Percentiles rank a stretch among this genome's conserved stretches.
Evolutionary conservation across 1,284 basidiomycete genomes (phyloP).

Genomic region (Sporisorium exsertum): DNA sequence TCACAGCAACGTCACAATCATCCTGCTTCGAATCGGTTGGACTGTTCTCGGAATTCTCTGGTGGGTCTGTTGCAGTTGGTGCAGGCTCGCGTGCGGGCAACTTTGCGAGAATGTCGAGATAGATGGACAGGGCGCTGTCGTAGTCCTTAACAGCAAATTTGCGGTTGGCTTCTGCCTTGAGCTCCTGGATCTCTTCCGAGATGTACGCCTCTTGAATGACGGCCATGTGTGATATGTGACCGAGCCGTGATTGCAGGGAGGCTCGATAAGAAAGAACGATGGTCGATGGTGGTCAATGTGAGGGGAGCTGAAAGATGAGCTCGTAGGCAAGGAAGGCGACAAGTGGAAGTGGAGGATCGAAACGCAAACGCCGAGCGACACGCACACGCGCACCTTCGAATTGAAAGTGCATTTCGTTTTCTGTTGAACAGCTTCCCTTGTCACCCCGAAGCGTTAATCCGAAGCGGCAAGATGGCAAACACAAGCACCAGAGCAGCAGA

Average conservation of each 20-base stretch:
- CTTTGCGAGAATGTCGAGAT: slow-evolving; percentile 49
- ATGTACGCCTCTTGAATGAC: slow-evolving; percentile 32
- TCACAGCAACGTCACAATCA: neutral
- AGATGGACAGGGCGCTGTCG: slow-evolving; percentile 49
- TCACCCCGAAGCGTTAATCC: neutral
- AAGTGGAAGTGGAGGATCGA: slow-evolving; percentile 9
- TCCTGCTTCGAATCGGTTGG: neutral
- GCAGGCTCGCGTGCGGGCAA: slow-evolving; percentile 33
- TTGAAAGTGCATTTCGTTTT: neutral
- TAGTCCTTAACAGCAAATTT: slow-evolving; percentile 43
- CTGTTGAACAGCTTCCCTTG: slow-evolving; percentile 12
- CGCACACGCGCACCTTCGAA: slow-evolving; percentile 8
- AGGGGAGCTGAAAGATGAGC: neutral
- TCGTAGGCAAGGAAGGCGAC: neutral
- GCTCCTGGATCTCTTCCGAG: slow-evolving; percentile 40
- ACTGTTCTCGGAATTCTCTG: neutral
- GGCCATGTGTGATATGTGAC: slow-evolving; percentile 15
- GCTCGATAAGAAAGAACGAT: neutral
- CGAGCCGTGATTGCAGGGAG: neutral
- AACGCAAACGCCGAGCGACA: slow-evolving; percentile 5
- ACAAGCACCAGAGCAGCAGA: neutral
- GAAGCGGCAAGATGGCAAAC: neutral
- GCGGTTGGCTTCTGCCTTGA: slow-evolving; percentile 54
- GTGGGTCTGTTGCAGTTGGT: neutral
- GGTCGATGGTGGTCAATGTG: neutral